Evolutionary conservation across 805 yeast genomes (phyloP), one percentile per base, ranked within the genome.

Genomic region (Debaryomyces castellii): DNA sequence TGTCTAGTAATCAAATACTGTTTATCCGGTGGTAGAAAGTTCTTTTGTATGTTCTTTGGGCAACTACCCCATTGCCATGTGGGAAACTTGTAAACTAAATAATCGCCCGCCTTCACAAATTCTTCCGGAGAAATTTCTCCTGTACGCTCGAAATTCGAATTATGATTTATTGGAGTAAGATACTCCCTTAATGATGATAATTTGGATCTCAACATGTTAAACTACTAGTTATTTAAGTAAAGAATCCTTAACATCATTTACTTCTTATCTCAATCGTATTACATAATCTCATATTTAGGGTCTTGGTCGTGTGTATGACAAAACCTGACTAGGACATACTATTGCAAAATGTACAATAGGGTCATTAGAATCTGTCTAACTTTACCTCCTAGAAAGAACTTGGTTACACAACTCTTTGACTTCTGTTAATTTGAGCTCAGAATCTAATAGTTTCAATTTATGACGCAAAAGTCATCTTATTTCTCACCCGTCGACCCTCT

Each of bases 91-190:
- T 82, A 84, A 25, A 85, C 91, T 47, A 94, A 70, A 64, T 89
- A 94, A 63, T 94, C 97, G 18, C 99, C 99, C 3, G 99, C 97
- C 45, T 73, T 74, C 8, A 90, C 92, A 67, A 94, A 94, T 64
- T 94, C 99, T 44, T 89, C 96, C 1, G 99, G 99, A 1, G 96
- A 88, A 42, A 94, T 84, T 62, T 92, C 94, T 3, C 99, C 99
- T 0, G 97, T 87, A 40, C 76, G 68, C 45, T 82, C 74, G 69
- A 90, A 94, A 14, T 94, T 89, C 21, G 97, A 90, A n/a, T 73
- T 79, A 64, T 91, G 89, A 37, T 85, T 78, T 2, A 92, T 83
- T 1, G 99, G 99, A 2, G 99, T 92, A 45, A 94, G 71, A 59
- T 91, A 92, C 64, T 94, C 99, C 54, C 98, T 78, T 70, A 91